Base-by-base conservation (phyloP, 768 basidiomycete genomes). In the Podaxis rugospora region DNA sequence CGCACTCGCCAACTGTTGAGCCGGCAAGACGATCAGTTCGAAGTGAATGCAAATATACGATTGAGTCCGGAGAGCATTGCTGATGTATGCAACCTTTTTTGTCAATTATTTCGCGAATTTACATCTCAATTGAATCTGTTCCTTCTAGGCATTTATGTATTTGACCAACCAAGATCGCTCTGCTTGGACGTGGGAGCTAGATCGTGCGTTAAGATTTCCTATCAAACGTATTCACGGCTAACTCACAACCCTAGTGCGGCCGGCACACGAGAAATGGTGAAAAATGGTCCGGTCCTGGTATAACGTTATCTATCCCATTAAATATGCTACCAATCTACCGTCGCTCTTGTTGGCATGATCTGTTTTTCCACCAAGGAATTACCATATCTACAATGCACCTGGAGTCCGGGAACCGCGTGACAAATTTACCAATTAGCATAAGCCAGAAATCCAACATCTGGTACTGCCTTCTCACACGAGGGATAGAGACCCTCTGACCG, bases 131-230 rank as follows among this genome's bases (percentile, higher is more conserved):
- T 51, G 25, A 23, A 32, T 23, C 7, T 16, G n/a, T 44, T 14
- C 23, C 21, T 46, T 46, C 40, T 36, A 91, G 89, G 72, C 86
- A 0, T 90, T 90, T 66, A 71, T 88, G 35, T 83, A 82, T 67
- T 82, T 92, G 21, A 80, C 76, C 6, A 80, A 84, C 50, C 90
- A 92, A 74, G 87, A 89, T 54, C 78, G 83, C 28, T 88, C 88
- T 40, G 81, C 87, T 6, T 89, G 83, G 87, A 86, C 88, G 10
- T 92, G 89, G 88, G 90, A 92, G 68, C 77, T 92, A 37, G 90
- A 92, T 64, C 75, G 89, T 91, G 66, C 75, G 88, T 74, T 14
- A n/a, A 9, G 21, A n/a, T 52, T n/a, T 27, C 53, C 14, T 5
- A 55, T 28, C 18, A 35, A 3, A 14, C 35, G 18, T 55, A 36